These are phyloP conservation scores for Suillus paluster DNA, from an alignment of 768 basidiomycete species.

Conservation along the genomic window DNA sequence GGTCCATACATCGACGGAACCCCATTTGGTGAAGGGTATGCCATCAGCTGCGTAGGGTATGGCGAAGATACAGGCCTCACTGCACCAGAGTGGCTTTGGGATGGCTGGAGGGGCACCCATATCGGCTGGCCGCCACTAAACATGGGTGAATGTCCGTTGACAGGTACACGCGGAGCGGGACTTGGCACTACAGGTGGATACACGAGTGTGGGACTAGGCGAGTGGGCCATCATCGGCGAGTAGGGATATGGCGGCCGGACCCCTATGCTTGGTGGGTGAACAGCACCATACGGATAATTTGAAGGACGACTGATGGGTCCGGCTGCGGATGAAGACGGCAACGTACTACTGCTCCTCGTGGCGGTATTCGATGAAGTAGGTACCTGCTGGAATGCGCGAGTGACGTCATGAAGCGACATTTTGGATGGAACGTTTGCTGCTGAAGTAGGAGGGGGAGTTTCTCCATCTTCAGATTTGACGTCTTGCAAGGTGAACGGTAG, in stretches of 20 bases:
- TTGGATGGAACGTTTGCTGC: constrained; percentile 58
- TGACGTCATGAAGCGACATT: constrained; percentile 83
- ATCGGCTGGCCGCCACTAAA: constrained; percentile 56
- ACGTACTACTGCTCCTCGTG: constrained; percentile 48
- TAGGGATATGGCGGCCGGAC: constrained; percentile 61
- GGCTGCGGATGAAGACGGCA: constrained; percentile 53
- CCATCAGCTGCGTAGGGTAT: constrained; percentile 66
- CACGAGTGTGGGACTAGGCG: constrained; percentile 69
- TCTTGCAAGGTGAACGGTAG: constrained; percentile 84
- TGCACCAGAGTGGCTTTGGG: constrained; percentile 52
- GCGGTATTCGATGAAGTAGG: constrained; percentile 60
- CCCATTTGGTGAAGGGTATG: constrained; percentile 61
- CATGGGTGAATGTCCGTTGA: constrained; percentile 64
- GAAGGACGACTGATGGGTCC: constrained; percentile 32
- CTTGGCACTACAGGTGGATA: constrained; percentile 69
- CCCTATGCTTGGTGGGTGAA: constrained; percentile 47
- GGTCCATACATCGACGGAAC: constrained; percentile 53
- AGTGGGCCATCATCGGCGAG: constrained; percentile 74
- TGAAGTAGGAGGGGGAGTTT: constrained; percentile 71
- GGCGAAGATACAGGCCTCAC: constrained; percentile 63
- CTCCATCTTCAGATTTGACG: constrained; percentile 85
- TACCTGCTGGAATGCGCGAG: constrained; percentile 86
- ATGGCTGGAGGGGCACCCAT: constrained; percentile 61
- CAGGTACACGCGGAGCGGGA: constrained; percentile 65
- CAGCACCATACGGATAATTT: constrained; percentile 39